Conservation (phyloP, 306 rosid genomes). For the Pyrus pyrifolia region DNA sequence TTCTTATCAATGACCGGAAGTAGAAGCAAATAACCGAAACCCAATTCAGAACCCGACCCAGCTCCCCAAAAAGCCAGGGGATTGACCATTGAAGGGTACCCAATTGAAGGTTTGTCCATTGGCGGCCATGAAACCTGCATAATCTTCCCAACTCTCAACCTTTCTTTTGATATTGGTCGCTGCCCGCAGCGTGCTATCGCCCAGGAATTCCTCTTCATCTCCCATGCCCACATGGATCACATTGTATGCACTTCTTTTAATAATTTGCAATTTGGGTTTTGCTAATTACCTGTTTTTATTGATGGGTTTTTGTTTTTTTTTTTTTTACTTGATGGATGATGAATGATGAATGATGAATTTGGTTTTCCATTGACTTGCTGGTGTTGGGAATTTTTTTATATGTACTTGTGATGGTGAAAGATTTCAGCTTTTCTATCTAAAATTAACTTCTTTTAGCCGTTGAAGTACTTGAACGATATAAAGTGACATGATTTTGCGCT, state of each 20-base stretch:
- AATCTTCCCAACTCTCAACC: slow-evolving; percentile 58
- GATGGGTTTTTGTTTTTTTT: not conserved
- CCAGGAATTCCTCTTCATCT: slow-evolving; percentile 70
- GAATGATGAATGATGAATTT: not conserved
- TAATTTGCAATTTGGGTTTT: not conserved
- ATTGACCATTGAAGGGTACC: slow-evolving; percentile 70
- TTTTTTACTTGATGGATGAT: not conserved
- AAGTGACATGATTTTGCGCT: not conserved
- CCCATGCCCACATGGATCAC: slow-evolving; percentile 99
- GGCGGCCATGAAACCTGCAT: slow-evolving; percentile 96
- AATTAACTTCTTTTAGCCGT: not conserved
- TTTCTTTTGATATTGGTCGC: slow-evolving; percentile 89
- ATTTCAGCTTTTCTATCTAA: not conserved
- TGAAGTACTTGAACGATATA: not conserved
- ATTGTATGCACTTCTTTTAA: slow-evolving; percentile 44
- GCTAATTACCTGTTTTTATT: not conserved
- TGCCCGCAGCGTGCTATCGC: slow-evolving; percentile 83
- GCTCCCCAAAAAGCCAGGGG: slow-evolving; percentile 33
- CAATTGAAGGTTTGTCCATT: slow-evolving; percentile 74
- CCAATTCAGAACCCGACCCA: slow-evolving; percentile 8
- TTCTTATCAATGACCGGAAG: slow-evolving; percentile 8
- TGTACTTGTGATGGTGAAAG: not conserved
- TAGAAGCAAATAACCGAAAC: slow-evolving; percentile 2
- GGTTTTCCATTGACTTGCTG: not conserved
- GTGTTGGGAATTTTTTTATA: not conserved